phyloP scores from a whole-genome alignment of 495 filamentous ascomycete species.

The Hyaloscypha bicolor region DNA sequence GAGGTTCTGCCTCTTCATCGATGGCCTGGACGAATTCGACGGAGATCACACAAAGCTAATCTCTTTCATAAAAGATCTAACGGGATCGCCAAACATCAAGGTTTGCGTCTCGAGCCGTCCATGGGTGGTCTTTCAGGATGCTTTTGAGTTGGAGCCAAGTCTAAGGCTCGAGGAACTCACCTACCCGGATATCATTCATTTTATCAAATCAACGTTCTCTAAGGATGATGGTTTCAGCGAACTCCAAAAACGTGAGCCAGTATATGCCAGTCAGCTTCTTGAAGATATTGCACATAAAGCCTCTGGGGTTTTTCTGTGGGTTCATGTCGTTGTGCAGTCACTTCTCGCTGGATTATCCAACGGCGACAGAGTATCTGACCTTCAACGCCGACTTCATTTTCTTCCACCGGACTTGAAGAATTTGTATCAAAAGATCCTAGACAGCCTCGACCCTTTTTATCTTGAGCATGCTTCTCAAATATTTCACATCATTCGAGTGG shows the following conservation, averaged over 20 bases:
- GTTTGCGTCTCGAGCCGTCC: constrained; percentile 20
- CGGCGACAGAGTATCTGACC: constrained; percentile 30
- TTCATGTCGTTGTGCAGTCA: constrained; percentile 33
- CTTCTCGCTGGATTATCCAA: constrained; percentile 26
- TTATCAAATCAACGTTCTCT: constrained; percentile 29
- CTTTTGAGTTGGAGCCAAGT: constrained; percentile 30
- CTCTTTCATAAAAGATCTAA: not conserved
- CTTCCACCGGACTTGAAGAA: constrained; percentile 33
- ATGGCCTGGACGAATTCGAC: too few species aligned
- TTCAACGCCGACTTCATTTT: constrained; percentile 24
- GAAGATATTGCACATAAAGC: constrained; percentile 28
- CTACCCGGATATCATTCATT: constrained; percentile 34
- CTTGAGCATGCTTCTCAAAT: constrained; percentile 31
- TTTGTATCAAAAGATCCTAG: constrained; percentile 34
- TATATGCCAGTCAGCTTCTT: constrained; percentile 14
- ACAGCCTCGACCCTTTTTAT: constrained; percentile 33
- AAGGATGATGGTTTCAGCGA: constrained; percentile 21
- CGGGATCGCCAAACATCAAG: not conserved
- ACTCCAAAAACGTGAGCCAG: not conserved
- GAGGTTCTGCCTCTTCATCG: too few species aligned
- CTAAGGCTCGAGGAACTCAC: constrained; percentile 39
- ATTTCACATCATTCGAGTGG: constrained; percentile 29
- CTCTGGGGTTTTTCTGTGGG: constrained; percentile 39
- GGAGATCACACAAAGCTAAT: not conserved
- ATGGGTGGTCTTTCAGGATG: constrained; percentile 34